A percentile compares a stretch with the other conserved stretches of the same genome.
Evolutionary conservation across 2,329 filamentous ascomycete genomes (phyloP).

Genomic region (Aspergillus floridensis): DNA sequence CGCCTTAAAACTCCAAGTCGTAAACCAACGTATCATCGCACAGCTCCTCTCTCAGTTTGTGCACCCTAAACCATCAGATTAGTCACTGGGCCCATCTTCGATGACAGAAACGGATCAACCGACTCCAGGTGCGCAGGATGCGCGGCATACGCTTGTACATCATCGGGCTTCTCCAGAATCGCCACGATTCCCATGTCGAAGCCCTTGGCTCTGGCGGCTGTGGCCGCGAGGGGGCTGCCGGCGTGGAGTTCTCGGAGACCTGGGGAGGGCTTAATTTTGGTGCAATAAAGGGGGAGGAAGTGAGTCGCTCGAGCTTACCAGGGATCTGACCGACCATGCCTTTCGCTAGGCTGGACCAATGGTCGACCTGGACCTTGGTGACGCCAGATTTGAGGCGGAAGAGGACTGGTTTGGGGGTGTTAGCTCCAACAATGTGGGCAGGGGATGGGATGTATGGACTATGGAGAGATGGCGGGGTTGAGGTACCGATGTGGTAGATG

Average conservation of each 20-base stretch:
- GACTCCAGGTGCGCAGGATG: background rate
- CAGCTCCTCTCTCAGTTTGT: background rate
- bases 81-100: background rate
- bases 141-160: background rate
- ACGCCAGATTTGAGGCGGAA: background rate
- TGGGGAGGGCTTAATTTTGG: background rate
- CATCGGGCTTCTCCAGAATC: background rate
- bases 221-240: background rate
- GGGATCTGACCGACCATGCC: background rate
- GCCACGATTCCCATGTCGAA: conserved; percentile 1
- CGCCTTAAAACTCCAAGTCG: background rate
- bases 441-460: background rate
- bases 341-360: background rate
- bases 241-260: background rate
- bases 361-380: background rate
- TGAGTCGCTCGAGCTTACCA: background rate
- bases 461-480: background rate
- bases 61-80: background rate
- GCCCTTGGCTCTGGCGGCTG: background rate
- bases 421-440: background rate
- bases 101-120: background rate
- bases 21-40: conserved; percentile 1
- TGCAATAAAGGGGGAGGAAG: background rate
- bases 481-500: background rate
- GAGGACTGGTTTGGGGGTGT: background rate